A percentile compares a stretch with the other conserved stretches of the same genome.
These are phyloP conservation scores for Sorghum bicolor DNA, from an alignment of 176 grass and related monocot genomes.

Conservation along the genomic window DNA sequence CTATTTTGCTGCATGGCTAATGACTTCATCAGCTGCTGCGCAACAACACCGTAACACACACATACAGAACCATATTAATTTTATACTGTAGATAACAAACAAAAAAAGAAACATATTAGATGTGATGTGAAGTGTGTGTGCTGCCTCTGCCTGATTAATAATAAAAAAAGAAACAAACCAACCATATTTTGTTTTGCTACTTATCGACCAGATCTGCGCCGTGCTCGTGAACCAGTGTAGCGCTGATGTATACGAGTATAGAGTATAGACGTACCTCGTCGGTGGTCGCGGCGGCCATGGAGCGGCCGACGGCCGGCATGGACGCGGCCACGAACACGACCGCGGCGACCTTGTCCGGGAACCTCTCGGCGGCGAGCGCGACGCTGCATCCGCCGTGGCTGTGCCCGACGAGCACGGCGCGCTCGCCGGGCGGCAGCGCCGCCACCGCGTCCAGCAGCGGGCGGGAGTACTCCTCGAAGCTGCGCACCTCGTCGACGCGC, in stretches of 20 bases:
- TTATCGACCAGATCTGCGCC: no score
- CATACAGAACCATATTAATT: no score
- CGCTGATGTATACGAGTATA: not conserved
- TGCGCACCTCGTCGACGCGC: conserved; percentile 28
- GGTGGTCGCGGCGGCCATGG: not conserved
- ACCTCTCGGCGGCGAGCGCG: conserved; percentile 35
- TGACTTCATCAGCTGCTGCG: no score
- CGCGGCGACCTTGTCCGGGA: conserved; percentile 14
- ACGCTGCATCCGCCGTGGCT: conserved; percentile 15
- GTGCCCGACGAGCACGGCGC: conserved; percentile 40
- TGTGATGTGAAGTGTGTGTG: no score
- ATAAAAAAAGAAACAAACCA: no score
- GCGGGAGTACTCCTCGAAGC: conserved; percentile 16
- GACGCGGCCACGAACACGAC: conserved; percentile 30
- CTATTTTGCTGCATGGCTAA: no score
- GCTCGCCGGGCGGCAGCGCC: not conserved
- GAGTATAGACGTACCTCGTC: conserved; percentile 21
- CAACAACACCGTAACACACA: no score
- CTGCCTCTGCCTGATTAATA: no score
- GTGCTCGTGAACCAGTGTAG: no score
- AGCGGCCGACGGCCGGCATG: not conserved
- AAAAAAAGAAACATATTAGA: no score
- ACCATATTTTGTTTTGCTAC: no score
- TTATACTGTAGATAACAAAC: no score
- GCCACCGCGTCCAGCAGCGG: conserved; percentile 7